Base-by-base conservation (phyloP, 2,329 filamentous ascomycete species). In the Elsinoe necatrix region DNA sequence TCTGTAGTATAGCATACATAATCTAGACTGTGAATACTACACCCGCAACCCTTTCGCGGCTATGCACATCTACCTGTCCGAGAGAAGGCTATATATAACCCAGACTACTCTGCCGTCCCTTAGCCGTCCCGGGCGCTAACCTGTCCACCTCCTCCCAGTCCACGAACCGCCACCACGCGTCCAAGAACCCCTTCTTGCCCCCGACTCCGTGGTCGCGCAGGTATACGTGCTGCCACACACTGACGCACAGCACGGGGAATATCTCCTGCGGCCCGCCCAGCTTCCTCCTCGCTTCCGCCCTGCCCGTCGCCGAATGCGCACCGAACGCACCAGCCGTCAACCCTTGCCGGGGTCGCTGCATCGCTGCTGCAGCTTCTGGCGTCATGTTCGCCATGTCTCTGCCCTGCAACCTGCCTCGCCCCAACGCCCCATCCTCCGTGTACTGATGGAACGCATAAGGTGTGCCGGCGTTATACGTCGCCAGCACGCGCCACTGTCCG, bases 151-250 rank as follows among this genome's bases (percentile, higher is more conserved):
- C 77, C 51, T 84, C 74, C 93, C 93, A 98, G 73, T 98, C 83
- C 63, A 98, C 85, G 55, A 76, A 77, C 52, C 88, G 73, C 93
- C 93, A 98, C 92, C 92, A 97, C 41, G 79, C 78, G 68, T 87
- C 80, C 55, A 91, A 77, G 70, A 82, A 98, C 54, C 76, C 73
- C 55, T 77, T 76, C 82, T 96, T 98, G 51, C 89, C 89, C 43
- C 76, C 78, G 57, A 84, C 71, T 4, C 85, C 85, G 71, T 87
- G 96, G 70, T 97, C 90, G 56, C 81, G 80, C 69, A 97, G 74
- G 82, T 87, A 98, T 7, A 86, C 85, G 73, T 97, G 93, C 76
- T 97, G 86, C 93, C 93, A 98, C 4, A 90, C 95, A 74, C 90
- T 97, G 59, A 97, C 80, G 69, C 92, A 96, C 64, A 98, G 75